These are phyloP conservation scores for Alternaria postmessia DNA, from an alignment of 2,329 filamentous ascomycete species.

Conservation along the genomic window DNA sequence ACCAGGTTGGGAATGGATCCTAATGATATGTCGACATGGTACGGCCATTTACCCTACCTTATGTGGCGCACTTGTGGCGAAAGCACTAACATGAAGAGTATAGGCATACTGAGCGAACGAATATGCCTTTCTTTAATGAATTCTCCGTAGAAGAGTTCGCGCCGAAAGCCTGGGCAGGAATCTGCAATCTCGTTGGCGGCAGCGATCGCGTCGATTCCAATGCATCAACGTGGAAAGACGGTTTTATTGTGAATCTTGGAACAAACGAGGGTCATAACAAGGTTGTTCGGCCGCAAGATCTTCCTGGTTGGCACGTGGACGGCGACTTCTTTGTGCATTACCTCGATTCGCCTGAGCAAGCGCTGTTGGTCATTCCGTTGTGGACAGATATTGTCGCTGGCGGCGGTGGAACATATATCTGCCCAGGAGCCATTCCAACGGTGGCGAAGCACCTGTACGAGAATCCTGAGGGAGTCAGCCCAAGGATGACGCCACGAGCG, in stretches of 20 bases:
- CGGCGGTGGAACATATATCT: conserved; percentile 72
- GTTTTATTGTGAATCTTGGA: conserved; percentile 75
- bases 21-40: conserved; percentile 71
- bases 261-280: conserved; percentile 60
- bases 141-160: conserved; percentile 66
- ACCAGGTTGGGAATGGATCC: conserved; percentile 71
- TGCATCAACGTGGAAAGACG: conserved; percentile 68
- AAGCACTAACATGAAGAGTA: not conserved
- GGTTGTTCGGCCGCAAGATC: conserved; percentile 60
- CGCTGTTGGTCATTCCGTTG: conserved; percentile 71
- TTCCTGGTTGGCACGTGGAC: conserved; percentile 72
- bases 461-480: conserved; percentile 71
- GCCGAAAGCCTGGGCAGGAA: conserved; percentile 71
- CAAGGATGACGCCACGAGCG: conserved; percentile 67
- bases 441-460: conserved; percentile 66
- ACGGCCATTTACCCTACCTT: not conserved
- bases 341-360: conserved; percentile 75
- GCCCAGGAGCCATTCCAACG: conserved; percentile 64
- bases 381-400: conserved; percentile 69
- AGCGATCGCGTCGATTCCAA: conserved; percentile 51
- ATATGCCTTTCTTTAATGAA: conserved; percentile 69
- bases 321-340: conserved; percentile 78
- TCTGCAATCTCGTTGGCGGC: conserved; percentile 72
- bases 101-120: conserved; percentile 62
- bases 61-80: not conserved